Evolutionary conservation across 2,329 filamentous ascomycete genomes (phyloP).

Genomic region (Nigrograna mackinnonii): DNA sequence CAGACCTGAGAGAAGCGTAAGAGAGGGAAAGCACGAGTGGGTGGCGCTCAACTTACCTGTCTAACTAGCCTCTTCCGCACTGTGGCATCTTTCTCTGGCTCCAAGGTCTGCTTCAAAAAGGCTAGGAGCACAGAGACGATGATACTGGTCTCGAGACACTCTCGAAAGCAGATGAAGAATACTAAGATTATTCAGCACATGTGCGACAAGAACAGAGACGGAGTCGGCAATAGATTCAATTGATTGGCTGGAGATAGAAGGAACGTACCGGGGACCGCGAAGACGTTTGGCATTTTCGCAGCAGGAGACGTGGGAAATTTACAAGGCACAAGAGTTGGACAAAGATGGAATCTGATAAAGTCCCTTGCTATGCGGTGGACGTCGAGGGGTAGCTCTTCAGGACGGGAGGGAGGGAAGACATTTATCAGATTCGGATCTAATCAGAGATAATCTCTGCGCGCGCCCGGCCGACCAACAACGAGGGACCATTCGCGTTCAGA

Average conservation of each 20-base stretch:
- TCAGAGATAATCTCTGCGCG: too few species aligned
- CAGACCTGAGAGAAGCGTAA: conserved; percentile 58
- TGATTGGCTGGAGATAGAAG: background rate
- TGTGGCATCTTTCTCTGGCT: conserved; percentile 62
- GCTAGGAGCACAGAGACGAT: conserved; percentile 86
- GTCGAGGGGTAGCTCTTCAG: background rate
- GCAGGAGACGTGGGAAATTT: conserved; percentile 1
- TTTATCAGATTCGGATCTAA: conserved; percentile 18
- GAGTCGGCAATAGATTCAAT: background rate
- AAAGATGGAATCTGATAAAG: too few species aligned
- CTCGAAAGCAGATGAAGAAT: conserved; percentile 90
- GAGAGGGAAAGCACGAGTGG: background rate
- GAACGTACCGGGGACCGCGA: conserved; percentile 66
- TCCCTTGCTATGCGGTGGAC: too few species aligned
- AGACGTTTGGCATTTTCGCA: conserved; percentile 64
- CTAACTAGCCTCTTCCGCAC: conserved; percentile 70
- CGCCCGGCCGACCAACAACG: too few species aligned
- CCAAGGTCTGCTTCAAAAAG: conserved; percentile 81
- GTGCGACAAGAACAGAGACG: background rate
- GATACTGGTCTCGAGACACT: conserved; percentile 80
- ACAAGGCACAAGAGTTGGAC: too few species aligned
- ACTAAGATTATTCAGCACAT: conserved; percentile 46
- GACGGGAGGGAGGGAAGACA: conserved; percentile 5
- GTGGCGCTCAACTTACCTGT: conserved; percentile 52
- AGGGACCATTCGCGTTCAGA: too few species aligned